These are phyloP conservation scores for Lactarius sanguifluus DNA, from an alignment of 768 basidiomycete genomes.

Conservation along the genomic window DNA sequence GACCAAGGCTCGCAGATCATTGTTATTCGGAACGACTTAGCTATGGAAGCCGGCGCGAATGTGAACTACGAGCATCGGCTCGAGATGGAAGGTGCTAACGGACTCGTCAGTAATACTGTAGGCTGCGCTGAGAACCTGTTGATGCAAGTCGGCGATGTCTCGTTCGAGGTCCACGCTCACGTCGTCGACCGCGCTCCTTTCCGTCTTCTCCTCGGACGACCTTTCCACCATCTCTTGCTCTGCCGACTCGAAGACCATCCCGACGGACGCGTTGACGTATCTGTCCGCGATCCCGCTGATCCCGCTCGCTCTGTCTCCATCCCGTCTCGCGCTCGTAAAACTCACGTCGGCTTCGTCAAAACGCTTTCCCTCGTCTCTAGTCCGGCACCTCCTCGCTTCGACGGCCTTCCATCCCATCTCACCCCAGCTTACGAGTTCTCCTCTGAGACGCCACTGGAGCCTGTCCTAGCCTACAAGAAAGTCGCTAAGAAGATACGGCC, in stretches of 20 bases:
- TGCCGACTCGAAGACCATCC: conserved; percentile 6
- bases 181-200: background rate
- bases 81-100: background rate
- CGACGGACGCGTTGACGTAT: background rate
- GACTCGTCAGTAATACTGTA: background rate
- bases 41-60: background rate
- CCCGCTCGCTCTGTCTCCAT: background rate
- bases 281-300: background rate
- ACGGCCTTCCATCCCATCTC: no score
- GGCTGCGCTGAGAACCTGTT: background rate
- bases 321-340: no score
- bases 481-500: background rate
- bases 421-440: no score
- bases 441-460: no score
- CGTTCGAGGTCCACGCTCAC: background rate
- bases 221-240: background rate
- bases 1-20: background rate
- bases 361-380: no score
- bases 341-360: no score
- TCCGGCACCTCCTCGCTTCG: no score
- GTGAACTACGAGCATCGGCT: no score
- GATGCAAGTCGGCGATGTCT: background rate
- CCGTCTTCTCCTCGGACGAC: background rate
- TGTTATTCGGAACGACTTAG: background rate
- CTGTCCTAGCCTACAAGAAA: background rate